Evolutionary conservation across 345 rosid genomes (phyloP).

Genomic region (Brassica juncea): DNA sequence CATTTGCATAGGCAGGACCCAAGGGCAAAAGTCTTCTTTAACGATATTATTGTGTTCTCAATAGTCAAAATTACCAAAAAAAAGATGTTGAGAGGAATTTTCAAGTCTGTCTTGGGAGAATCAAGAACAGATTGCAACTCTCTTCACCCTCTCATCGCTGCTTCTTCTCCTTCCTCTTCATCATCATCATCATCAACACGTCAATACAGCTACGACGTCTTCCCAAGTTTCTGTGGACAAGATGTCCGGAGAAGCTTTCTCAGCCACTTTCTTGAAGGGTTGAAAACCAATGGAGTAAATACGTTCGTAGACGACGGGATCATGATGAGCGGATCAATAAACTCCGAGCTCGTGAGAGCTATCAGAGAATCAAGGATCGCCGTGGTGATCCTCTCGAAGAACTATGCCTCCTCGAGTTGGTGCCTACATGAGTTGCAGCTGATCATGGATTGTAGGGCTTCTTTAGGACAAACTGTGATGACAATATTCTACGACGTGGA

Average conservation of each 20-base stretch:
- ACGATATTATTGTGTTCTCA: neutral
- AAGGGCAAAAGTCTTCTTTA: neutral
- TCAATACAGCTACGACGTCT: conserved; percentile 21
- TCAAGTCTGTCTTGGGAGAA: neutral
- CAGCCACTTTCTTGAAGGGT: conserved; percentile 14
- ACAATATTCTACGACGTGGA: conserved; percentile 24
- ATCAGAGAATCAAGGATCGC: conserved; percentile 11
- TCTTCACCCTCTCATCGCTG: neutral
- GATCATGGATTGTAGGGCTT: conserved; percentile 16
- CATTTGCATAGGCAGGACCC: neutral
- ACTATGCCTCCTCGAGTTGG: conserved; percentile 25
- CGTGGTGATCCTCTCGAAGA: conserved; percentile 16
- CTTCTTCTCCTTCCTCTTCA: neutral
- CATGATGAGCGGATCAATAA: neutral
- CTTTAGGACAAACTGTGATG: conserved; percentile 6
- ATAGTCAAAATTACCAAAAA: neutral
- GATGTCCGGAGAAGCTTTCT: conserved; percentile 23
- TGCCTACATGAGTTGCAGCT: conserved; percentile 7
- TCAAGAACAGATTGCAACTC: neutral
- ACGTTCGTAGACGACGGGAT: conserved; percentile 14
- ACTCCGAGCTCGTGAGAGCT: neutral
- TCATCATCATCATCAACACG: neutral
- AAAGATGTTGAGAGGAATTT: neutral
- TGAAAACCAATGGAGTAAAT: neutral
- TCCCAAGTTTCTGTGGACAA: conserved; percentile 21